Evolutionary conservation across 2,329 filamentous ascomycete species (phyloP), one percentile per base, ranked within the genome.

Genomic region (Claviceps citrina): DNA sequence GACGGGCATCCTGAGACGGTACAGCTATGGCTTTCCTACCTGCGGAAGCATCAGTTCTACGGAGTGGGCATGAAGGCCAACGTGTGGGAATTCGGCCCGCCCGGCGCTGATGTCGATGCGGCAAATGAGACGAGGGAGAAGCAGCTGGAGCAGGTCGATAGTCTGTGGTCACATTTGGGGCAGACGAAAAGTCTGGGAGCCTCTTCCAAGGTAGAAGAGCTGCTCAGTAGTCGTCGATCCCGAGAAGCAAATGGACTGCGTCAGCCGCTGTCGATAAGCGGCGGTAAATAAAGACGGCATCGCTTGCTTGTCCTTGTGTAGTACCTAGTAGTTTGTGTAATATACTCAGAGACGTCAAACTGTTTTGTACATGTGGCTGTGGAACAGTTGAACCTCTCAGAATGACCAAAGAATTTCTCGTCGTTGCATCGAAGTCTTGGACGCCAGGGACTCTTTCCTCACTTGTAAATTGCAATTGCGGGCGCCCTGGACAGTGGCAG

Each of bases 31-130:
- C 66, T 98, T 43, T 86, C 85, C 0, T 96, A 93, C 56, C 60
- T 98, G 55, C 76, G 83, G 54, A 93, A 93, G 63, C 81, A 95
- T 56, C 84, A 86, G 31, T 93, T 91, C 58, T 84, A 93, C 50
- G 91, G 91, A n/a, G 80, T 96, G 31, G 91, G 91, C 52, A 93
- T 98, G 86, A 98, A 98, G 71, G 91, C 91, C 39, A 95, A 98
- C 58, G 73, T 96, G 37, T 98, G 83, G 78, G 84, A 94, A 56
- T 87, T 84, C 60, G 77, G 81, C 53, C 71, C 73, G 42, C 57
- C 87, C 43, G 79, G 81, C 13, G 46, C 47, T 43, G 79, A 81
- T n/a, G 45, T 46, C 4, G 51, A 51, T 12, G 48, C 51, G 41
- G 33, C 46, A 32, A 51, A 52, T 48, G 52, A 51, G 7, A 42